phyloP scores from a whole-genome alignment of 306 rosid species.

The Sphenostylis stenocarpa region DNA sequence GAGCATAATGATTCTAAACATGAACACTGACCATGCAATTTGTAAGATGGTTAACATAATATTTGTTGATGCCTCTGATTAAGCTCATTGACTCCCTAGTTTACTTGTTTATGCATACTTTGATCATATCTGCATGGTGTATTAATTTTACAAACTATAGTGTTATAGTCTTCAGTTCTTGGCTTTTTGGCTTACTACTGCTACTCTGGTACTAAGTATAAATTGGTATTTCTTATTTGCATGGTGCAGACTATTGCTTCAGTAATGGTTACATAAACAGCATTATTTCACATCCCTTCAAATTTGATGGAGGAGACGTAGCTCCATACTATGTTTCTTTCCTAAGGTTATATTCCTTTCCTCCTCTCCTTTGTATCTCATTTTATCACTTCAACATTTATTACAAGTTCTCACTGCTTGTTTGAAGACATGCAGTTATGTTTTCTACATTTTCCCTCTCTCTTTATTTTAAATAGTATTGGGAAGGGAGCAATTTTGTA shows the following conservation, averaged over 20 bases:
- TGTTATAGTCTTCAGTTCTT: not conserved
- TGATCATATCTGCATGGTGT: slow-evolving; percentile 1
- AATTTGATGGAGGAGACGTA: slow-evolving; percentile 70
- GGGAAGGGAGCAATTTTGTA: not conserved
- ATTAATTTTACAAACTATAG: not conserved
- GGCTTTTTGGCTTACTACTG: not conserved
- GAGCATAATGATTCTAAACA: slow-evolving; percentile 88
- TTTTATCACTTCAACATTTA: slow-evolving; percentile 12
- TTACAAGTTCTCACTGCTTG: slow-evolving; percentile 28
- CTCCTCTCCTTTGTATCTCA: slow-evolving; percentile 17
- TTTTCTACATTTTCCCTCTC: not conserved
- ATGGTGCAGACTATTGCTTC: slow-evolving; percentile 76
- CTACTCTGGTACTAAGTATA: slow-evolving; percentile 1
- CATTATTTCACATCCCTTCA: slow-evolving; percentile 60
- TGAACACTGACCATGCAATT: slow-evolving; percentile 71
- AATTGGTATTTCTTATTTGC: slow-evolving; percentile 37
- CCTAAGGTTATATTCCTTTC: slow-evolving; percentile 55
- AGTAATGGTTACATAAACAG: slow-evolving; percentile 78
- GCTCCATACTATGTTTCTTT: slow-evolving; percentile 78
- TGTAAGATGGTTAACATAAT: slow-evolving; percentile 54
- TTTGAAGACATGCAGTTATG: not conserved
- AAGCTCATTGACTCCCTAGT: slow-evolving; percentile 13
- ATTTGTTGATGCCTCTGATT: slow-evolving; percentile 7
- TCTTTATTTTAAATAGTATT: not conserved
- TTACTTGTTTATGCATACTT: slow-evolving; percentile 17